Conservation (phyloP, 257 asterid species). For the Solanum appendiculatum region DNA sequence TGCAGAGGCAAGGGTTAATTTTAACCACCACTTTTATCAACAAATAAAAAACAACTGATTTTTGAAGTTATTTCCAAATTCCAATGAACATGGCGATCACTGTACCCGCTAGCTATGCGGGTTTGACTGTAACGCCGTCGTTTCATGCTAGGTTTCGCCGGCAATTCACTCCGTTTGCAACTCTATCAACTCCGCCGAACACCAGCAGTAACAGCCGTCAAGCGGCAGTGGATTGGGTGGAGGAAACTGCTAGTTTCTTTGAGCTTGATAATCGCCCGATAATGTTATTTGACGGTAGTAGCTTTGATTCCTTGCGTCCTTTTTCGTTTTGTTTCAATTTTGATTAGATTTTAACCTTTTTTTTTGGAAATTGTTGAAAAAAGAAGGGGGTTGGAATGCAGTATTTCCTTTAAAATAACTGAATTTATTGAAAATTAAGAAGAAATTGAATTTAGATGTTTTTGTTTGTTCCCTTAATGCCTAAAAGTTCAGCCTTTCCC, state of each 20-base stretch:
- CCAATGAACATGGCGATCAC: conserved; percentile 37
- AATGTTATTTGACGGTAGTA: conserved; percentile 83
- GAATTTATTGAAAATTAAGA: not conserved
- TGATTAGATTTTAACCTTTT: not conserved
- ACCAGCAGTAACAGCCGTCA: conserved; percentile 14
- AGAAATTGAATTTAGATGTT: not conserved
- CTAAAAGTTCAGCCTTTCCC: not conserved
- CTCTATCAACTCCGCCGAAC: conserved; percentile 28
- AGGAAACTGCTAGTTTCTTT: conserved; percentile 65
- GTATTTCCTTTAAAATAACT: not conserved
- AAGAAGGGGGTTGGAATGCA: not conserved
- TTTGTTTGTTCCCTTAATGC: not conserved
- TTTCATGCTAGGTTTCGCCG: conserved; percentile 17
- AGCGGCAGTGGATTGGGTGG: conserved; percentile 40
- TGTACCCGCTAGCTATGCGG: conserved; percentile 14
- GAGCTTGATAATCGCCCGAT: conserved; percentile 78
- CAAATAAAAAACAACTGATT: not conserved
- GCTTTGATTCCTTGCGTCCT: not conserved
- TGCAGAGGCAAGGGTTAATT: not conserved
- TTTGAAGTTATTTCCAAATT: not conserved
- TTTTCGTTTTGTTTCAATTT: not conserved
- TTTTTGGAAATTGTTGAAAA: not conserved
- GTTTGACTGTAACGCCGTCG: conserved; percentile 17
- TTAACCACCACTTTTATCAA: not conserved
- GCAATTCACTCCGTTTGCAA: conserved; percentile 24